Evolutionary conservation across 345 rosid species (phyloP).

Genomic region (Eucalyptus guilfoylei): DNA sequence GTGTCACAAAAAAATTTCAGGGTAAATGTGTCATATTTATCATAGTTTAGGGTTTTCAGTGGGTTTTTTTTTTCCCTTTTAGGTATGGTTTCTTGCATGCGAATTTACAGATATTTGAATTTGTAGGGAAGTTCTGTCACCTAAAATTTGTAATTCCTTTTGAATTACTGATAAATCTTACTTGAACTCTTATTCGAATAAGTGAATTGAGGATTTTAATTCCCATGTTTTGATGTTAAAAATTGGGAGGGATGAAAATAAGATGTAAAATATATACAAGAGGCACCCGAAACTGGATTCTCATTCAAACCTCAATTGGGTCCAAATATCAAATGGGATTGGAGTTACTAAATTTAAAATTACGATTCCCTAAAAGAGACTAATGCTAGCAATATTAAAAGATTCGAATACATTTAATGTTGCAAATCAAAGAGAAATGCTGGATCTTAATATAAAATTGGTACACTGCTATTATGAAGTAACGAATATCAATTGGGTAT

Average conservation of each 20-base stretch:
- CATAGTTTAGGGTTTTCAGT: too few relatives aligned
- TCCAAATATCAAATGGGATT: neutral
- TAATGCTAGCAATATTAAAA: neutral
- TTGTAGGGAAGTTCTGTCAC: neutral
- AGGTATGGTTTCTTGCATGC: neutral
- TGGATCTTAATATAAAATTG: neutral
- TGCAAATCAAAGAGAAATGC: neutral
- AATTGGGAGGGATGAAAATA: neutral
- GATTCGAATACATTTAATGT: neutral
- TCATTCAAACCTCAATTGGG: neutral
- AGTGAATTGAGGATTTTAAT: too few relatives aligned
- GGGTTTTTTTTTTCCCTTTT: too few relatives aligned
- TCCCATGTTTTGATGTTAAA: neutral
- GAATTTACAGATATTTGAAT: neutral
- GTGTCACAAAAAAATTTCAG: rapidly evolving
- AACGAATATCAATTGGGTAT: neutral
- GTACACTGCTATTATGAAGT: neutral
- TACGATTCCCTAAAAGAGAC: neutral
- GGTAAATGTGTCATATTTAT: too few relatives aligned
- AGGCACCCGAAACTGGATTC: neutral
- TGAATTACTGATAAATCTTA: neutral
- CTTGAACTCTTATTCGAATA: neutral
- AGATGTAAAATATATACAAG: neutral
- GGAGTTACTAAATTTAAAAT: neutral
- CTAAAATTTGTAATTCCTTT: neutral